Base-by-base conservation (phyloP, 2,329 filamentous ascomycete genomes). In the Cercospora janseana region DNA sequence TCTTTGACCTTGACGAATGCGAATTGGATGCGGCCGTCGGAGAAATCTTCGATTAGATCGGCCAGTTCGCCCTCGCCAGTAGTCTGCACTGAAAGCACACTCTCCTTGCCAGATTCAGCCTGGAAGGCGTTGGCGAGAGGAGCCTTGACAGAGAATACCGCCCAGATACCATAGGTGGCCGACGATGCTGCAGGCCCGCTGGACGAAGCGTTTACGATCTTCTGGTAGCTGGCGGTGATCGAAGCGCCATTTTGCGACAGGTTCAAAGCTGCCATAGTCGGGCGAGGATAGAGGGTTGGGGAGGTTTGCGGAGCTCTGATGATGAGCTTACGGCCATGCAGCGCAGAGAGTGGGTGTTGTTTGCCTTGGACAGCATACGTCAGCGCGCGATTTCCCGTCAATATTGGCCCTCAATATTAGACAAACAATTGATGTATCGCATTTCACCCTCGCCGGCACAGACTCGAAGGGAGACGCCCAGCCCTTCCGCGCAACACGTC, bases 1-100 rank as follows among this genome's bases (percentile, higher is more conserved):
- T 98, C 93, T 70, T 91, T 95, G 74, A 98, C 86, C 73, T 95
- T 96, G 64, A 93, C 85, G 66, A 94, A 97, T 21, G 90, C 93
- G 72, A 96, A 98, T 72, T 98, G 93, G 60, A 98, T 87, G 63
- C 90, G 86, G 47, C 93, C 93, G 70, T 98, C 93, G 60, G 86
- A 97, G 72, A 98, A 95, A 58, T 98, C 93, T 61, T 98, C 93
- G 62, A 95, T 81, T 52, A 98, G 78, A 59, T 96, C 90, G 50
- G 83, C 76, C 56, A 98, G 77, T 71, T 98, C 92, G 56, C 93
- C 93, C 74, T 96, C 91, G 75, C 91, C 92, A 41, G 88, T 94
- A 66, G 79, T 85, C 69, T 97, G 90, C 44, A 98, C 92, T 73
- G 96, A 97, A 60, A 98, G 75, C 1, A 96, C 82, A 70, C 92